Base-by-base conservation (phyloP, 306 rosid genomes). In the Ormosia emarginata region DNA sequence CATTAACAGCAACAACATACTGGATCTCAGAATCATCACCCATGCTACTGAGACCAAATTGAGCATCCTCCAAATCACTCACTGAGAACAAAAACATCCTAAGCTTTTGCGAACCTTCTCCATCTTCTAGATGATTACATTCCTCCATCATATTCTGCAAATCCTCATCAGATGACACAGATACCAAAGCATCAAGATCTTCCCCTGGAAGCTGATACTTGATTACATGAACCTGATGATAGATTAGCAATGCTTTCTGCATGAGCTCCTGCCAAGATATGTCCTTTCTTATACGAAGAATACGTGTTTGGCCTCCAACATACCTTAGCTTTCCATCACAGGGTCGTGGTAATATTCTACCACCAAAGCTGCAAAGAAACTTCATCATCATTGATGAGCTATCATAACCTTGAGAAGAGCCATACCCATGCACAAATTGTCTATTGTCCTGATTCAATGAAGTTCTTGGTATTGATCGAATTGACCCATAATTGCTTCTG, bases 201-300 rank as follows among this genome's bases (percentile, higher is more conserved):
- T 94, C 98, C 30, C 96, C 98, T 41, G 98, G 98, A 85, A 94
- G 98, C 89, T 94, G 98, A 87, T 94, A 94, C 83, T 90, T 94
- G 17, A 94, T 87, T 59, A 82, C 88, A 72, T 79, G 82, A 81
- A 84, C 74, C 84, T 94, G 92, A 75, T 78, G 79, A 85, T 92
- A 94, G 37, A 92, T 90, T 67, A 86, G 82, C 74, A 84, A 81
- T 41, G 83, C 84, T 84, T 79, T 94, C 77, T 85, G 90, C 84
- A 91, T 79, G 39, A 94, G 92, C 79, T 86, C 98, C 81, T 39
- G 90, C 91, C 93, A 94, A 68, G 93, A 67, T 62, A 94, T 88
- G 83, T 88, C 91, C 85, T 87, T 92, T 84, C 88, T 91, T 39
- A 94, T 83, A 15, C 88, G 85, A 67, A 94, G 86, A 66, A 94